Percentiles rank a stretch among this genome's conserved stretches.
phyloP scores from a whole-genome alignment of 2,329 filamentous ascomycete genomes.

The Diaporthe sp. region DNA sequence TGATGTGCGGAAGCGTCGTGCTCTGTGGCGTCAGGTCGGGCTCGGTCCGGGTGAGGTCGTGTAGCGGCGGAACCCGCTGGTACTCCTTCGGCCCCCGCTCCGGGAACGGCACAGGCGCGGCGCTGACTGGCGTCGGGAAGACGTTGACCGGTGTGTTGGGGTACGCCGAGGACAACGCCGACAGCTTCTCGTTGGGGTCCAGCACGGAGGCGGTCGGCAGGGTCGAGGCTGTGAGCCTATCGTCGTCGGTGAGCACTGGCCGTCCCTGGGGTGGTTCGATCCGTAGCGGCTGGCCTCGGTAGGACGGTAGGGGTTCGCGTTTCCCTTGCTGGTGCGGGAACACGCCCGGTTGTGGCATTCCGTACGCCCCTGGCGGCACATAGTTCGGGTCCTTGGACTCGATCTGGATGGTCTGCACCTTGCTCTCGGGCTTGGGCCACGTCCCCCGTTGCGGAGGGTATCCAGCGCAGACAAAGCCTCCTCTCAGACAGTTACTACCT shows the following conservation, averaged over 20 bases:
- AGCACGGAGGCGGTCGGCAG: constrained; percentile 66
- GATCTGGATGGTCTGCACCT: constrained; percentile 76
- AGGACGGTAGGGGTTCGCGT: constrained; percentile 67
- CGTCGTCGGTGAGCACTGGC: constrained; percentile 65
- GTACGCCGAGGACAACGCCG: constrained; percentile 61
- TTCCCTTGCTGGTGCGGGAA: constrained; percentile 53
- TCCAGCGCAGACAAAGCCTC: constrained; percentile 90
- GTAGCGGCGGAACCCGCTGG: constrained; percentile 68
- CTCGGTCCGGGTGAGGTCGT: constrained; percentile 67
- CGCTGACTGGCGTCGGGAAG: constrained; percentile 73
- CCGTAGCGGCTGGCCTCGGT: constrained; percentile 70
- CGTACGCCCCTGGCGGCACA: constrained; percentile 69
- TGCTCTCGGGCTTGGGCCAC: constrained; percentile 81
- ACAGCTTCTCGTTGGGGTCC: constrained; percentile 69
- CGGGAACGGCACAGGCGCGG: constrained; percentile 55
- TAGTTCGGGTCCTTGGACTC: constrained; percentile 84
- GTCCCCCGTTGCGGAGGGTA: constrained; percentile 84
- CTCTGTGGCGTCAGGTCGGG: constrained; percentile 64
- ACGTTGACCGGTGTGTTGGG: constrained; percentile 60
- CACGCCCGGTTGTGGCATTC: constrained; percentile 62
- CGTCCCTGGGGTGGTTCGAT: constrained; percentile 72
- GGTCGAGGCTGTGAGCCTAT: constrained; percentile 68
- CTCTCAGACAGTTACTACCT: constrained; percentile 91
- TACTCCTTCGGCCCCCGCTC: constrained; percentile 66
- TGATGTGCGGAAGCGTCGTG: constrained; percentile 66